Evolutionary conservation across 2,329 filamentous ascomycete genomes (phyloP), one percentile per base, ranked within the genome.

Genomic region (Aspergillus ustus): DNA sequence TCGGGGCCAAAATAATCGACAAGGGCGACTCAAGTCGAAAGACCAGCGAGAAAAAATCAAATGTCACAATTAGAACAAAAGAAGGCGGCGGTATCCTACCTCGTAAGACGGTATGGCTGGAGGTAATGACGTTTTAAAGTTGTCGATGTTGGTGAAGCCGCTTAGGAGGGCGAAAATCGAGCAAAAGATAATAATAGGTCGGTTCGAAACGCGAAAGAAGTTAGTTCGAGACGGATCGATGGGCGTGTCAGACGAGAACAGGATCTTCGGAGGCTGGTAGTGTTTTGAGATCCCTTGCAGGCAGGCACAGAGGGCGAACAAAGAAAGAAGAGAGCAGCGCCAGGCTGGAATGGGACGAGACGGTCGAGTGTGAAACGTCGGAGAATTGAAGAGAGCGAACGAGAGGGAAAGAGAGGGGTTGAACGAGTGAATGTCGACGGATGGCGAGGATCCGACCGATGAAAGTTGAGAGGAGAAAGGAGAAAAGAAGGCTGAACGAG

Each of bases 321-420:
- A 65, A 64, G 58, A 65, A 63, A 57, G 57, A 56, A 60, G 59
- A 66, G 62, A 55, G 54, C 68, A 71, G 67, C 67, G 62, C 69
- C 69, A 68, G 71, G 71, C 71, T 67, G 69, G 62, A 64, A 61
- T 63, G 62, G 52, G 46, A 60, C 49, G 59, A 63, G 51, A 66
- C 58, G 58, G 58, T 37, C 9, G 34, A 13, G 34, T 40, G 60
- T 68, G 67, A 65, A 66, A 66, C 61, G 63, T 66, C 63, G 62
- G 61, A 60, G 52, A 52, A 56, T 49, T 63, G 20, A 44, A 43
- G 34, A 52, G 44, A 46, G 46, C 20, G 22, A 50, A 17, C 31
- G 29, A 59, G 50, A 57, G 37, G 15, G 49, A 59, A 51, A 46
- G 40, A 45, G 56, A 52, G 40, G 40, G 49, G 9, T n/a, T 46